A percentile compares a stretch with the other conserved stretches of the same genome.
phyloP scores from a whole-genome alignment of 1,139 yeast genomes.

The Meyerozyma elateridarum region DNA sequence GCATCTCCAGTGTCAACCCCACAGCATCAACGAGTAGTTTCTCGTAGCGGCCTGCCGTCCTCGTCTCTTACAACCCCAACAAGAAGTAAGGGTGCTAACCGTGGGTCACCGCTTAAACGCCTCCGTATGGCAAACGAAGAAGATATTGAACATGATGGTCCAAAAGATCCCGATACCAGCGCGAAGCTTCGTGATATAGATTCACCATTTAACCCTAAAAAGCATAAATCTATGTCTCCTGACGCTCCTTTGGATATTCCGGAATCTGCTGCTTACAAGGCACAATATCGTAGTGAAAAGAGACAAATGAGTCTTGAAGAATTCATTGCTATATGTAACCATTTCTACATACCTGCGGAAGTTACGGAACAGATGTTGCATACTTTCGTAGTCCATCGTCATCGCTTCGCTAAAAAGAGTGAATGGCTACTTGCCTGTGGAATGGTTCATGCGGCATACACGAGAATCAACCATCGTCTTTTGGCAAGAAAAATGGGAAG shows the following conservation, averaged over 20 bases:
- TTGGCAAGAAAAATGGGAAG: constrained; percentile 46
- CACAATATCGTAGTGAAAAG: constrained; percentile 20
- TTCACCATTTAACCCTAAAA: constrained; percentile 32
- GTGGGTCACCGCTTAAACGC: constrained; percentile 30
- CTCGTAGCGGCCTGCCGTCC: constrained; percentile 7
- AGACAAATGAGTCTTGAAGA: constrained; percentile 40
- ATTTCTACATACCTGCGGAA: constrained; percentile 54
- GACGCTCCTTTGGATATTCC: constrained; percentile 9
- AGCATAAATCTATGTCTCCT: constrained; percentile 5
- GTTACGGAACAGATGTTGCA: constrained; percentile 47
- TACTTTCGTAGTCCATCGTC: constrained; percentile 46
- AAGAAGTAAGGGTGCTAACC: too few relatives aligned
- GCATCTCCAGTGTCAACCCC: constrained; percentile 33
- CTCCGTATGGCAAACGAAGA: constrained; percentile 20
- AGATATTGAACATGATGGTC: constrained; percentile 6
- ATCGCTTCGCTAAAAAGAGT: constrained; percentile 46
- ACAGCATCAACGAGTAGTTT: constrained; percentile 5
- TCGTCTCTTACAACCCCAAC: constrained; percentile 15
- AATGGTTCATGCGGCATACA: constrained; percentile 53
- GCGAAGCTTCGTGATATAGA: constrained; percentile 17
- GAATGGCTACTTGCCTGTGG: constrained; percentile 73
- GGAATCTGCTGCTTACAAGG: constrained; percentile 12
- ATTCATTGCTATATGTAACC: constrained; percentile 55
- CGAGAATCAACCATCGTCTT: constrained; percentile 46
- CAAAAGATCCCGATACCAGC: constrained; percentile 5